A percentile compares a stretch with the other conserved stretches of the same genome.
Conservation (phyloP, 2,329 filamentous ascomycete species). For the Apiospora malaysiana region DNA sequence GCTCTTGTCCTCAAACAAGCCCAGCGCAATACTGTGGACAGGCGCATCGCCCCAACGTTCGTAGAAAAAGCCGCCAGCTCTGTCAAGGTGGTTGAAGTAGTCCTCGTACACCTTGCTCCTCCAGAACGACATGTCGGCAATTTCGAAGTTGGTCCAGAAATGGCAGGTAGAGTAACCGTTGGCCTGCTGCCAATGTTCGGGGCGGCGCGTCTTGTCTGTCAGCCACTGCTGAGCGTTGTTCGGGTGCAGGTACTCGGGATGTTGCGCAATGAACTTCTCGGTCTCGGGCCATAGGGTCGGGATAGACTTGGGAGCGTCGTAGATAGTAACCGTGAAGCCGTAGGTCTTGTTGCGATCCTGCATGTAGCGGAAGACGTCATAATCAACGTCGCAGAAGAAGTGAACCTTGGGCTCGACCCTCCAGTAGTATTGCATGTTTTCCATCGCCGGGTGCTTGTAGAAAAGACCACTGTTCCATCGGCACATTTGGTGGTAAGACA, state of each 20-base stretch:
- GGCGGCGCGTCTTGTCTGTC: constrained; percentile 76
- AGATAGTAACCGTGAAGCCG: constrained; percentile 97
- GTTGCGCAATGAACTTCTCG: constrained; percentile 83
- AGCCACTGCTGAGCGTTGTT: constrained; percentile 92
- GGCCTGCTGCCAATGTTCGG: constrained; percentile 79
- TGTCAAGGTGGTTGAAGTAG: constrained; percentile 94
- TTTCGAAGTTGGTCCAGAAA: constrained; percentile 99
- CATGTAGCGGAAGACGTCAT: constrained; percentile 98
- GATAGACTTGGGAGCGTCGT: constrained; percentile 87
- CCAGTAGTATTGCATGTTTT: constrained; percentile 91
- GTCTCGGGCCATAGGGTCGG: constrained; percentile 95
- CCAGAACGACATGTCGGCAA: constrained; percentile 93
- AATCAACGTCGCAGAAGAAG: constrained; percentile 99
- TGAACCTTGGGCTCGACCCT: constrained; percentile 97
- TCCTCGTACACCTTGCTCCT: constrained; percentile 88
- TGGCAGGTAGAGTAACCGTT: constrained; percentile 98
- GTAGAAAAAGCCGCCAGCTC: constrained; percentile 96
- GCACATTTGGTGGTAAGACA: constrained; percentile 98
- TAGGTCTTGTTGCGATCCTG: constrained; percentile 98
- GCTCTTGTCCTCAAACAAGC: constrained; percentile 86
- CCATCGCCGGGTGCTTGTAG: constrained; percentile 91
- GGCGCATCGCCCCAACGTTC: constrained; percentile 98
- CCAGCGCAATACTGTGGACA: constrained; percentile 92
- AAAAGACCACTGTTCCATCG: constrained; percentile 98
- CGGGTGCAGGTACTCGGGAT: constrained; percentile 79